Conservation (phyloP, 192 early-diverging fungal species). For the Backusella australiensis region DNA sequence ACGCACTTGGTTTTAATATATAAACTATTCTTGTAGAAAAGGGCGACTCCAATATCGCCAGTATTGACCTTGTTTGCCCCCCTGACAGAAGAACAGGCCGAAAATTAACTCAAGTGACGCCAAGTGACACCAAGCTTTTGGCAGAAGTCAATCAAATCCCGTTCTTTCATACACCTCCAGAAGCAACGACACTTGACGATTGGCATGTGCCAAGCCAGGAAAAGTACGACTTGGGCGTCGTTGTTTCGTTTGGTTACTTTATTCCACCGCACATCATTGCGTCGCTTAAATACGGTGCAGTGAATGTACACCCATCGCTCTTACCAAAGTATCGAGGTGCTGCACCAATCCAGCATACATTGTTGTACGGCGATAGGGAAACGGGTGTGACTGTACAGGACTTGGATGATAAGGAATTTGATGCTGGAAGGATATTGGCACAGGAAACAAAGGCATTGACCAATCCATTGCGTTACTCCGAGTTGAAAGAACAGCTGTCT, state of each 20-base stretch:
- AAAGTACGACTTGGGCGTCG: conserved; percentile 81
- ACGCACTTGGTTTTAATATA: conserved; percentile 31
- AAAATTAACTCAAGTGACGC: conserved; percentile 13
- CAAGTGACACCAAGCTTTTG: conserved; percentile 45
- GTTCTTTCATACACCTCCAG: conserved; percentile 52
- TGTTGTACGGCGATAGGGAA: conserved; percentile 69
- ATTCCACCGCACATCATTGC: conserved; percentile 71
- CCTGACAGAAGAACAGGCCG: conserved; percentile 39
- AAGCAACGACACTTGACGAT: conserved; percentile 34
- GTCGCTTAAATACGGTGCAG: conserved; percentile 60
- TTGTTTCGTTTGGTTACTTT: conserved; percentile 95
- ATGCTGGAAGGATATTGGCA: conserved; percentile 80
- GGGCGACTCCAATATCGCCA: conserved; percentile 21
- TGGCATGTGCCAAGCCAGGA: conserved; percentile 45
- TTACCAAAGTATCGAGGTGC: conserved; percentile 93
- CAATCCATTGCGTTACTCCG: not conserved
- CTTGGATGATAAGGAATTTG: conserved; percentile 73
- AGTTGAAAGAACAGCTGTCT: conserved; percentile 34
- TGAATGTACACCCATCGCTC: conserved; percentile 95
- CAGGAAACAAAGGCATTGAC: conserved; percentile 43
- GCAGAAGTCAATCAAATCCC: conserved; percentile 38
- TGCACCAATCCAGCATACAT: conserved; percentile 83
- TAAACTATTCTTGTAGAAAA: conserved; percentile 31
- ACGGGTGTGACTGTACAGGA: conserved; percentile 89
- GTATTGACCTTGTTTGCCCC: conserved; percentile 31